phyloP scores from a whole-genome alignment of 2,329 filamentous ascomycete genomes.

The Aspergillus sp. region DNA sequence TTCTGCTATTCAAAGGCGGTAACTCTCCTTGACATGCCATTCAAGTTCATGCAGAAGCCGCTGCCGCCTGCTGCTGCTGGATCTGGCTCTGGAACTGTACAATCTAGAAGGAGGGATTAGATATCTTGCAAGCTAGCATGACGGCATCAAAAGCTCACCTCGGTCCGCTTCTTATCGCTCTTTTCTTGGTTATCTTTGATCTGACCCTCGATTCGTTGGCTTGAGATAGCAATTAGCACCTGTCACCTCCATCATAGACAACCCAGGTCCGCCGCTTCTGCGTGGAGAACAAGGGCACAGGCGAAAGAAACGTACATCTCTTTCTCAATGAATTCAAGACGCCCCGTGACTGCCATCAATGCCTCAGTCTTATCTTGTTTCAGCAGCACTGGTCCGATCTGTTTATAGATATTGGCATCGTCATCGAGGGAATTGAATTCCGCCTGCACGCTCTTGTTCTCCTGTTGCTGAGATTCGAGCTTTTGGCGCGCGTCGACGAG shows the following conservation, averaged over 20 bases:
- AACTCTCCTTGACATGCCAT: neutral
- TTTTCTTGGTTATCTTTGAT: conserved; percentile 68
- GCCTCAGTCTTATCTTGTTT: conserved; percentile 95
- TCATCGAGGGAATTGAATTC: conserved; percentile 82
- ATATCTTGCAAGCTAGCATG: neutral
- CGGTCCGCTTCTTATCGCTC: conserved; percentile 67
- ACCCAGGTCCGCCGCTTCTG: neutral
- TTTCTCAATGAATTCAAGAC: conserved; percentile 88
- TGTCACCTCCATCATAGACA: neutral
- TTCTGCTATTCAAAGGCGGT: neutral
- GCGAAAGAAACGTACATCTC: conserved; percentile 72
- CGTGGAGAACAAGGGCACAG: too few species aligned
- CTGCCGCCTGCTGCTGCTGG: conserved; percentile 39
- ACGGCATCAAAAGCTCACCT: conserved; percentile 52
- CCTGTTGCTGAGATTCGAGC: conserved; percentile 88
- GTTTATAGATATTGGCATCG: conserved; percentile 91
- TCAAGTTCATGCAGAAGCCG: conserved; percentile 36
- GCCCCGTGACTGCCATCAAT: conserved; percentile 84
- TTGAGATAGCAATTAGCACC: conserved; percentile 35
- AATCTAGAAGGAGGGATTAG: conserved; percentile 36
- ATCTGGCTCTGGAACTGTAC: conserved; percentile 45
- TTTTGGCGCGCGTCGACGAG: conserved; percentile 81
- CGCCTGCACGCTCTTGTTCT: conserved; percentile 88
- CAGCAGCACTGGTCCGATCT: conserved; percentile 86
- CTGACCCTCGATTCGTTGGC: conserved; percentile 68